Evolutionary conservation across 306 rosid species (phyloP).

Genomic region (Herpetospermum pedunculosum): DNA sequence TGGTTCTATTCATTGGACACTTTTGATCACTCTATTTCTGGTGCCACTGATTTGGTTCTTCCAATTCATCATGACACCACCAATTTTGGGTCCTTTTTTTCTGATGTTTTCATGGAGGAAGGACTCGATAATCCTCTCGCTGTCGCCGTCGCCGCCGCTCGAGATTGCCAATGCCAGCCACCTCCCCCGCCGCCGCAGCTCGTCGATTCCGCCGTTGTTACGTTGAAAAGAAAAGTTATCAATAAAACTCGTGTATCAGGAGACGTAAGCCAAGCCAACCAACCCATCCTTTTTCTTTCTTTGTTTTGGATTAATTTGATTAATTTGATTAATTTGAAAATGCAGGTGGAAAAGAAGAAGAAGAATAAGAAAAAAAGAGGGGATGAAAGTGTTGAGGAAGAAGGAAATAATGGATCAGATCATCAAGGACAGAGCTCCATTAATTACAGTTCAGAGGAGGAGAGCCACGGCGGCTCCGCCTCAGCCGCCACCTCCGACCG

Average conservation of each 20-base stretch:
- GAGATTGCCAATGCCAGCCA: too few species aligned
- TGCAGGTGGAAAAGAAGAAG: conserved; percentile 40
- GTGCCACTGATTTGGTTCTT: too few species aligned
- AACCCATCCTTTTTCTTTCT: too few species aligned
- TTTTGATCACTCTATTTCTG: too few species aligned
- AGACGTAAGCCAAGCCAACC: too few species aligned
- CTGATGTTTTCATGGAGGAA: not conserved
- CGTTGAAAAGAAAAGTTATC: conserved; percentile 33
- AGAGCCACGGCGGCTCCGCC: conserved; percentile 32
- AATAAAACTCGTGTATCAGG: too few species aligned
- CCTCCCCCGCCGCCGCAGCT: not conserved
- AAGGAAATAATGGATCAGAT: conserved; percentile 7
- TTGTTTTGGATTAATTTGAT: too few species aligned
- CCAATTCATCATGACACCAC: too few species aligned
- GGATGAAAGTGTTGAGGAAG: conserved; percentile 17
- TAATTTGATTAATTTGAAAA: too few species aligned
- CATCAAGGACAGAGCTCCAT: conserved; percentile 38
- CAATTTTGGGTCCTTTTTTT: not conserved
- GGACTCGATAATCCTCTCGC: not conserved
- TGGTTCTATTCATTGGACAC: conserved; percentile 36
- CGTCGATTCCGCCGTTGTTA: not conserved
- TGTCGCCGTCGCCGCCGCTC: not conserved
- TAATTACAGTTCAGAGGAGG: conserved; percentile 42
- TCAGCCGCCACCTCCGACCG: conserved; percentile 32
- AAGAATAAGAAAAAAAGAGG: conserved; percentile 32